Base-by-base conservation (phyloP, 2,329 filamentous ascomycete genomes). In the Ascochyta rabiei region DNA sequence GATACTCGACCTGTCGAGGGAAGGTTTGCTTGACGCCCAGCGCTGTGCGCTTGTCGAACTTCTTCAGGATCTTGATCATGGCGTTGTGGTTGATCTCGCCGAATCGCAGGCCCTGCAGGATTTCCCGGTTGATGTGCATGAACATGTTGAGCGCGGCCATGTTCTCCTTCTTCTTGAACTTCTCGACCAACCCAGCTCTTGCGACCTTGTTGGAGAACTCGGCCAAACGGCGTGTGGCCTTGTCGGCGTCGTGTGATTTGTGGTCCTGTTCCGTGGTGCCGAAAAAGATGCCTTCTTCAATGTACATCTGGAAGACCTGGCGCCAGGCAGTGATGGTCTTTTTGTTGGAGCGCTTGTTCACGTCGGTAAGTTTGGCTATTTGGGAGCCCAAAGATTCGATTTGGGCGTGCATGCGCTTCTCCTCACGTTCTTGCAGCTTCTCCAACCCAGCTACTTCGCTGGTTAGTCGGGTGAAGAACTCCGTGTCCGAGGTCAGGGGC, bases 11-110 rank as follows among this genome's bases (percentile, higher is more conserved):
- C 21, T 81, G 78, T 8, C 80, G 77, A 0, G 86, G 85, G 61
- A 91, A 89, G 0, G 80, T 81, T 31, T 83, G 78, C 34, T 86
- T 86, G 1, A 88, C 86, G 23, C 88, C 86, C 18, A 96, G 79
- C 0, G 88, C 86, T 1, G 91, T 96, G 54, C 86, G 85, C 75
- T 96, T 96, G 75, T 95, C 90, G 70, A 96, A 96, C 76, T 93
- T 96, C 74, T 96, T 96, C 48, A 96, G 76, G 46, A 96, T 96
- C 74, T 96, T 96, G 30, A 79, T 80, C 66, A 95, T 85, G 1
- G 91, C 91, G 26, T 83, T 83, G 61, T 85, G 84, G 67, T 96
- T 96, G 61, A 96, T 86, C 69, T 95, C 91, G 67, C 93, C 90
- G 64, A 96, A 96, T 55, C 88, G 87, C 60, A 96, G 81, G 46